These are phyloP conservation scores for Erodium maritimum DNA, from an alignment of 345 rosid genomes.

Conservation along the genomic window DNA sequence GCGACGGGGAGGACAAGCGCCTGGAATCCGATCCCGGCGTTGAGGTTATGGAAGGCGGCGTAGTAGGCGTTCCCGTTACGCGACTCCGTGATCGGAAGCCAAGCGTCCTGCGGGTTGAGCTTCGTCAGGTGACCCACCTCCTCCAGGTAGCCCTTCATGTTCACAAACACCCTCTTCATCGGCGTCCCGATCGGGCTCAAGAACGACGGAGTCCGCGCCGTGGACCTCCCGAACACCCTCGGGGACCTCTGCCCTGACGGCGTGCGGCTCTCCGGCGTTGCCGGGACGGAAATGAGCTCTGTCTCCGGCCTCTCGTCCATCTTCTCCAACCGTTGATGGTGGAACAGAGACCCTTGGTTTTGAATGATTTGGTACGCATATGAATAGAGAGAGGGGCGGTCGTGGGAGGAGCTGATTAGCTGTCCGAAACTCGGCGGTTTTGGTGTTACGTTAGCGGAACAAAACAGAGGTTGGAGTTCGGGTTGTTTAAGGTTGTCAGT, in stretches of 20 bases:
- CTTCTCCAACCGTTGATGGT: not conserved
- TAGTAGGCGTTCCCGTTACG: slow-evolving; percentile 97
- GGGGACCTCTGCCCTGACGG: slow-evolving; percentile 97
- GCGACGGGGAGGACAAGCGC: slow-evolving; percentile 91
- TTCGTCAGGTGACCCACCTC: slow-evolving; percentile 91
- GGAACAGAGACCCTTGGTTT: no score
- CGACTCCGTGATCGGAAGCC: slow-evolving; percentile 97
- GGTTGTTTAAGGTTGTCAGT: no score
- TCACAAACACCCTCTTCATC: slow-evolving; percentile 84
- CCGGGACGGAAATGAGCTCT: slow-evolving; percentile 92
- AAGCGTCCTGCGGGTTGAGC: slow-evolving; percentile 96
- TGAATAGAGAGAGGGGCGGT: no score
- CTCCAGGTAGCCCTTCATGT: slow-evolving; percentile 90
- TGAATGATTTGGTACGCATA: no score
- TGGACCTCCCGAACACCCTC: slow-evolving; percentile 59
- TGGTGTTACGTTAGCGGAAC: no score
- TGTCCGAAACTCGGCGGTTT: no score
- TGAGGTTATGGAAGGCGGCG: slow-evolving; percentile 93
- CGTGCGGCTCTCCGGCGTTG: slow-evolving; percentile 87
- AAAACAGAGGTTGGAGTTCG: no score
- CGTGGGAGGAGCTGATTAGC: no score
- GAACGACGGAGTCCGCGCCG: slow-evolving; percentile 96
- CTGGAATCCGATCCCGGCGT: slow-evolving; percentile 95
- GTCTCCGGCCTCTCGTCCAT: slow-evolving; percentile 99
- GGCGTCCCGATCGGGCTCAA: slow-evolving; percentile 95